Evolutionary conservation across 225 moss, liverwort and hornwort species (phyloP), one percentile per base, ranked within the genome.

Genomic region (Takakia lepidozioides): DNA sequence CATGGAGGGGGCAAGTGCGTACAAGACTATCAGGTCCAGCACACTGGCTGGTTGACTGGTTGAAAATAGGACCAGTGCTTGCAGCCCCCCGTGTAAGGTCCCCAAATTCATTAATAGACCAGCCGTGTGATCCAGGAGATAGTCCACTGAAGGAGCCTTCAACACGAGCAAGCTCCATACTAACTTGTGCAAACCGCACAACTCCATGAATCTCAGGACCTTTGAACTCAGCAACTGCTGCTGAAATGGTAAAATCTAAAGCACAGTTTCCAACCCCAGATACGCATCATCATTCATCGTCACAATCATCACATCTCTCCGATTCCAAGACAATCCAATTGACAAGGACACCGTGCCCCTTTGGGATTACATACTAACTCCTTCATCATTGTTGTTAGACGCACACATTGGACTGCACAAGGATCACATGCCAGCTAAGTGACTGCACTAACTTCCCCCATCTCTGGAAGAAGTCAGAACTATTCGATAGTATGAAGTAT

Each of bases 201-300:
- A 98, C 80, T 36, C 95, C 95, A 59, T 83, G 64, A 65, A 98
- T 68, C 68, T 85, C 51, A 48, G 95, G 90, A 63, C 95, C 95
- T 65, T 98, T 98, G 47, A 98, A 91, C 80, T 98, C 95, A 21
- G 95, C 87, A 41, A 98, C 95, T 49, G 87, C 87, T 50, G 95
- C 91, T 48, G 95, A 87, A 49, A 87, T 67, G 39, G 74, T 51
- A 55, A 86, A 86, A 48, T 77, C 93, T 93, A 83, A 30, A 57
- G 30, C 24, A 14, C 7, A 22, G 47, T 6, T 35, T 44, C 32
- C 32, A 32, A 32, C n/a, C n/a, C n/a, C n/a, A n/a, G n/a, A n/a
- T n/a, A n/a, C n/a, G n/a, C n/a, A n/a, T n/a, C n/a, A n/a, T n/a
- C n/a, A n/a, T n/a, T n/a, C n/a, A n/a, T n/a, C n/a, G n/a, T n/a